These are phyloP conservation scores for Omphalotus guepiniiformis DNA, from an alignment of 768 basidiomycete genomes.

Conservation along the genomic window DNA sequence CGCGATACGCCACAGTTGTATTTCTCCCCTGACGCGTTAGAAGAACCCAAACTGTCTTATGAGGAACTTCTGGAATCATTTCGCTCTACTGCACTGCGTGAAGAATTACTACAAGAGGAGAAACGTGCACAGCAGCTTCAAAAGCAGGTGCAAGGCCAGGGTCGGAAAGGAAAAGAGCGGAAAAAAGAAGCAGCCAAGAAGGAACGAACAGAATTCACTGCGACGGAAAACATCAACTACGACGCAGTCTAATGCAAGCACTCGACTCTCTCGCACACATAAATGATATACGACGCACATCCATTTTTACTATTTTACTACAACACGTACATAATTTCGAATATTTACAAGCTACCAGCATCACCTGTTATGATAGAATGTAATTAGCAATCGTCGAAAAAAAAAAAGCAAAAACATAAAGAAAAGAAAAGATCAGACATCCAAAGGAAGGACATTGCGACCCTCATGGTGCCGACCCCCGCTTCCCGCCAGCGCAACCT, in stretches of 20 bases:
- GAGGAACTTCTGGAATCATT: conserved; percentile 10
- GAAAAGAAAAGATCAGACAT: conserved; percentile 56
- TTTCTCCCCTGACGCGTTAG: conserved; percentile 7
- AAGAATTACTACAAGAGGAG: background rate
- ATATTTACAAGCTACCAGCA: no score
- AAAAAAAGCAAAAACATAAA: background rate
- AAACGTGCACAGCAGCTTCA: no score
- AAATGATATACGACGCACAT: no score
- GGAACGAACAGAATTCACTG: no score
- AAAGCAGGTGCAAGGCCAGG: conserved; percentile 2
- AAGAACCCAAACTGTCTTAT: conserved; percentile 5
- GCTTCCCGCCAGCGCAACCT: conserved; percentile 70
- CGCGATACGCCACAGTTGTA: background rate
- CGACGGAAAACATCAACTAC: no score
- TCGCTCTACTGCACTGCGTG: background rate
- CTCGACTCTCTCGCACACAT: no score
- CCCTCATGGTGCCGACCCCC: conserved; percentile 74
- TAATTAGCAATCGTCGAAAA: no score
- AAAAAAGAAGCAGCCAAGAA: background rate
- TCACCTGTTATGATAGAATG: no score
- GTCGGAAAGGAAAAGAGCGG: conserved; percentile 1
- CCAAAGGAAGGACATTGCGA: conserved; percentile 77
- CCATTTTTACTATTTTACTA: no score
- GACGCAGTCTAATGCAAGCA: no score
- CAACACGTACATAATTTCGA: no score